Evolutionary conservation across 257 asterid species (phyloP), one percentile per base, ranked within the genome.

Genomic region (Jaltomata sinuosa): DNA sequence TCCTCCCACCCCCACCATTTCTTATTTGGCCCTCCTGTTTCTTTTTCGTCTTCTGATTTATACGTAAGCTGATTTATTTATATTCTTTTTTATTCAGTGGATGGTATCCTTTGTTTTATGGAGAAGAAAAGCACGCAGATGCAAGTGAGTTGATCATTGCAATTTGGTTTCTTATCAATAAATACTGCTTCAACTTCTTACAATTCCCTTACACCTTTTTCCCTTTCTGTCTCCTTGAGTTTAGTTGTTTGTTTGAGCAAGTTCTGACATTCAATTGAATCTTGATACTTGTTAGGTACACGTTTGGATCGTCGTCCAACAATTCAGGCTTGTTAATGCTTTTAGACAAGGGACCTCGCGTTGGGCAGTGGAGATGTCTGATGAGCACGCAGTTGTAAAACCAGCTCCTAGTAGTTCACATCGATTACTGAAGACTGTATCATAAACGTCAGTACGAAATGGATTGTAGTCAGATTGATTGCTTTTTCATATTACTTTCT

Each of bases 41-140:
- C 62, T 77, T 5, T 47, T 32, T 18, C 12, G 62, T 49, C 25
- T 27, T 77, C 3, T 77, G 62, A 29, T 29, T 47, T 76, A 76
- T 49, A 76, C 1, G 3, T 9, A 16, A 79, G 87, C 90, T 92
- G 89, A 92, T 85, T 38, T 61, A 21, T 45, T 32, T 65, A 61
- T 85, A 71, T 78, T 68, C 21, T 86, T 80, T 89, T 83, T 47
- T 87, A 71, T 89, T 69, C 97, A 96, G 99, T 94, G 95, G 98
- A 83, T 94, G 36, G 53, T 86, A 27, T 92, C 97, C 84, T 80
- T 93, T 84, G 87, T 93, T 83, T 89, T 90, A 88, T 93, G 99
- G 98, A 94, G 92, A 89, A 91, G 84, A 85, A 94, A 87, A 90
- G 92, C 94, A 21, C 92, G 92, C 80, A 91, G 89, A 88, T 91